phyloP scores from a whole-genome alignment of 345 rosid species.

The Camelina sativa region DNA sequence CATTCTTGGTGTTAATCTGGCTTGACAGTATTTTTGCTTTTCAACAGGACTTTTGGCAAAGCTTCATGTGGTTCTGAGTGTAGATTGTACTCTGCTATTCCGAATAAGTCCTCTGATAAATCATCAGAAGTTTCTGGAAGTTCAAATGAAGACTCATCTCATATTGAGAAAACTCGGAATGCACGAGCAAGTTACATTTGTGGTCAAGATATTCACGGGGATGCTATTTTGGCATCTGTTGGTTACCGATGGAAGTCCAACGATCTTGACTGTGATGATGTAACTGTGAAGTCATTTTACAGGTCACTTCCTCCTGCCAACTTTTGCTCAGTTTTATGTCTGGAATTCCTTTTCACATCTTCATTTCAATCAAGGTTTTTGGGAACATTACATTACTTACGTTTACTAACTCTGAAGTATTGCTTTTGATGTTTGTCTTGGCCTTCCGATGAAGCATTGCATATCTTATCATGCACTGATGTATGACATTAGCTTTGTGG shows the following conservation, averaged over 20 bases:
- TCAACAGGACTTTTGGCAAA: constrained; percentile 79
- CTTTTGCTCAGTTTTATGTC: constrained; percentile 6
- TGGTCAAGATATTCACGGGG: constrained; percentile 72
- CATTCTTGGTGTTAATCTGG: constrained; percentile 19
- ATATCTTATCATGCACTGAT: constrained; percentile 9
- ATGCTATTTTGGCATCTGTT: constrained; percentile 88
- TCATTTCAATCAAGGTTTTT: constrained; percentile 7
- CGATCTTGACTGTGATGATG: constrained; percentile 67
- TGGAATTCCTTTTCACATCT: background rate
- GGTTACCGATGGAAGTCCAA: constrained; percentile 80
- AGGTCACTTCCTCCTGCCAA: constrained; percentile 53
- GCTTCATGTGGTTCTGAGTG: constrained; percentile 86
- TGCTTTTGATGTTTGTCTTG: constrained; percentile 9
- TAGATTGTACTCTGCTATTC: constrained; percentile 71
- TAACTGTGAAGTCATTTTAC: constrained; percentile 69
- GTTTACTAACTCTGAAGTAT: constrained; percentile 17
- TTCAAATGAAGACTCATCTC: constrained; percentile 38
- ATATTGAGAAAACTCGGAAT: constrained; percentile 54
- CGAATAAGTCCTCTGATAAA: constrained; percentile 46
- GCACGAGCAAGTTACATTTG: constrained; percentile 77
- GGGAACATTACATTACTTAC: constrained; percentile 3
- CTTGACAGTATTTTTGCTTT: constrained; percentile 35
- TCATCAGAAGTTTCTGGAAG: constrained; percentile 42
- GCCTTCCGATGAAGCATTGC: background rate
- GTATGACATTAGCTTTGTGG: constrained; percentile 24